Conservation (phyloP, 2,329 filamentous ascomycete species). For the Rhytidhysteron rufulum region DNA sequence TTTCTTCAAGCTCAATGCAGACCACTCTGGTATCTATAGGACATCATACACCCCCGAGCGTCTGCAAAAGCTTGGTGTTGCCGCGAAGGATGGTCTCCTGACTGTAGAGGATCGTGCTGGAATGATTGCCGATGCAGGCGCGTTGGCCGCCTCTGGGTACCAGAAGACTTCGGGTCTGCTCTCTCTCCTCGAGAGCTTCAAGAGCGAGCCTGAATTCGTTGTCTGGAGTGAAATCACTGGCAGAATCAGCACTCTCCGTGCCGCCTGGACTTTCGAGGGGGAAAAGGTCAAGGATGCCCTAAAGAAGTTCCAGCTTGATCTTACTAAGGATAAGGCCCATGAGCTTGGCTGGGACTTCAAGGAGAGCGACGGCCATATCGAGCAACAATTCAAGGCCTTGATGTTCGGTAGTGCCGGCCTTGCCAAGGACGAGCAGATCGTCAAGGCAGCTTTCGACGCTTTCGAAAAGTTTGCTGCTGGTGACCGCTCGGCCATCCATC, state of each 20-base stretch:
- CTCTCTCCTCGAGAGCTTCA: conserved; percentile 79
- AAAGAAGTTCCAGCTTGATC: conserved; percentile 75
- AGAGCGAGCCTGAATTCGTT: conserved; percentile 77
- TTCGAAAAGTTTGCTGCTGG: conserved; percentile 79
- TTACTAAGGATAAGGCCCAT: conserved; percentile 77
- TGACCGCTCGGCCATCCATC: conserved; percentile 78
- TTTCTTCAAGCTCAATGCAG: conserved; percentile 96
- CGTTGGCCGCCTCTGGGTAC: conserved; percentile 83
- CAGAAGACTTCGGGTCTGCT: conserved; percentile 89
- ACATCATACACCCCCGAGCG: conserved; percentile 83
- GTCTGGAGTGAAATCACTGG: conserved; percentile 92
- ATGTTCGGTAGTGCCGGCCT: conserved; percentile 82
- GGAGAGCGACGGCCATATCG: conserved; percentile 78
- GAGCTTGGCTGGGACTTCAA: conserved; percentile 85
- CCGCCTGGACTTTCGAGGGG: conserved; percentile 87
- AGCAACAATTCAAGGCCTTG: conserved; percentile 91
- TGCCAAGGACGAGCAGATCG: conserved; percentile 72
- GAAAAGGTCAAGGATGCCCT: conserved; percentile 68
- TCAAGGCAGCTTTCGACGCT: conserved; percentile 82
- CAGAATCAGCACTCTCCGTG: conserved; percentile 72
- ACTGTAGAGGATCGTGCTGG: conserved; percentile 88
- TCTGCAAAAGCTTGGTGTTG: conserved; percentile 80
- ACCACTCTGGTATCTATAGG: conserved; percentile 88
- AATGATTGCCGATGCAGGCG: conserved; percentile 87
- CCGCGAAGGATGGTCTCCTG: conserved; percentile 75